Base-by-base conservation (phyloP, 1,139 yeast genomes). In the Yamadazyma sp. region DNA sequence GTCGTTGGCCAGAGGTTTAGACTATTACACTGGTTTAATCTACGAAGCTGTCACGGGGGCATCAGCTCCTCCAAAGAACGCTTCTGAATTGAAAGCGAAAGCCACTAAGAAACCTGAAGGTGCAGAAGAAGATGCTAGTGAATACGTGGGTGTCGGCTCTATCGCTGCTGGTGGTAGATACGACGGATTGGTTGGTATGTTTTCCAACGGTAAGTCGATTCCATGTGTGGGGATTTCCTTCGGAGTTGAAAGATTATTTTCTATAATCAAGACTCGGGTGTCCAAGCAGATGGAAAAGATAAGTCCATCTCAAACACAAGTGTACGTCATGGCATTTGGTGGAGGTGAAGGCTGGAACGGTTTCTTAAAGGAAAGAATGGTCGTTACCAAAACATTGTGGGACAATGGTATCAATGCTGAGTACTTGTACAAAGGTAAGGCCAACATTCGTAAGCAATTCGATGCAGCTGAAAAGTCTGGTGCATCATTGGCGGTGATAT, bases 111-210 rank as follows among this genome's bases (percentile, higher is more conserved):
- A 79, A 37, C 97, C 89, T 49, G 97, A 92, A 64, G 96, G 28
- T 7, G 33, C 74, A 18, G 88, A 80, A 37, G 97, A 89, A 50
- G 98, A 92, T 64, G 96, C 96, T 39, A 86, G 95, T 37, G 97
- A 88, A 48, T 88, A 86, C 54, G 97, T 92, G 35, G 98, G 98
- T 53, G 97, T 92, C 37, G 98, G 98, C 21, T 90, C 97, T 7
- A 88, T 92, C 53, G 96, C 96, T 40, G 98, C 96, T 32, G 98
- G 98, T 67, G 98, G 98, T 50, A 86, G 98, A 64, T 92, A 92
- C 64, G 98, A 92, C 62, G 84, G 86, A 53, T 76, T 92, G 46
- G 97, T 92, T 24, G 96, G 96, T 50, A 92, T 92, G 97, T 92
- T 92, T 63, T 83, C 96, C 45, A 82, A 80, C 56, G 92, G 92